phyloP scores from a whole-genome alignment of 371 early-diverging fungal genomes.

The Mycotypha africana region DNA sequence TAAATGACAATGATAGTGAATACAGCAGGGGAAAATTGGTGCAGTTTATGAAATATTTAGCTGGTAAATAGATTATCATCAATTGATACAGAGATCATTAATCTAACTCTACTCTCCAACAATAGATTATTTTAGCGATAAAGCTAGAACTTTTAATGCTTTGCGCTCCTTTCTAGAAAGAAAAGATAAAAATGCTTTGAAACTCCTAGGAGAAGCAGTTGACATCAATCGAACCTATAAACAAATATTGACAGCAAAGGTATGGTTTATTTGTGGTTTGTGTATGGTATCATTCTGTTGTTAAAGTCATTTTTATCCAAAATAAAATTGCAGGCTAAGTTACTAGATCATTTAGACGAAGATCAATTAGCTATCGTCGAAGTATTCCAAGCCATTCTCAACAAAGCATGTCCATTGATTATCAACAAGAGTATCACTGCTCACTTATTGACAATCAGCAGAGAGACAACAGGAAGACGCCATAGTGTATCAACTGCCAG shows the following conservation, averaged over 20 bases:
- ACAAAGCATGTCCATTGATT: slow-evolving; percentile 51
- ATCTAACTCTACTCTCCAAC: neutral
- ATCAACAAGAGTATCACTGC: slow-evolving; percentile 29
- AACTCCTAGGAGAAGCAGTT: slow-evolving; percentile 15
- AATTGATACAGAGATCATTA: too few relatives aligned
- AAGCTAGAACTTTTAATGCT: slow-evolving; percentile 23
- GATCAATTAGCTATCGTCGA: slow-evolving; percentile 56
- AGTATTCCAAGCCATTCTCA: slow-evolving; percentile 64
- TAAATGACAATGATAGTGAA: slow-evolving; percentile 3
- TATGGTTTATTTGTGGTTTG: slow-evolving; percentile 1
- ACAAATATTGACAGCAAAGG: slow-evolving; percentile 21
- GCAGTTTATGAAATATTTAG: slow-evolving; percentile 38
- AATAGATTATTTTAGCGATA: slow-evolving; percentile 53
- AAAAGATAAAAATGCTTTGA: slow-evolving; percentile 16
- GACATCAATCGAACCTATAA: slow-evolving; percentile 22
- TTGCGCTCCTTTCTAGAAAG: slow-evolving; percentile 18
- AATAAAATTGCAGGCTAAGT: slow-evolving; percentile 52
- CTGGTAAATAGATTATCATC: slow-evolving; percentile 24
- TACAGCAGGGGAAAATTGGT: too few relatives aligned
- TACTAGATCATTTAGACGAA: slow-evolving; percentile 58
- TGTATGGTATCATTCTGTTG: neutral
- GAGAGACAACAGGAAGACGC: slow-evolving; percentile 10
- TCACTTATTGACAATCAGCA: slow-evolving; percentile 15
- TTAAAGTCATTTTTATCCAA: too few relatives aligned
- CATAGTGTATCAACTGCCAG: slow-evolving; percentile 8